These are phyloP conservation scores for Alternaria triticimaculans DNA, from an alignment of 2,329 filamentous ascomycete species.

Conservation along the genomic window DNA sequence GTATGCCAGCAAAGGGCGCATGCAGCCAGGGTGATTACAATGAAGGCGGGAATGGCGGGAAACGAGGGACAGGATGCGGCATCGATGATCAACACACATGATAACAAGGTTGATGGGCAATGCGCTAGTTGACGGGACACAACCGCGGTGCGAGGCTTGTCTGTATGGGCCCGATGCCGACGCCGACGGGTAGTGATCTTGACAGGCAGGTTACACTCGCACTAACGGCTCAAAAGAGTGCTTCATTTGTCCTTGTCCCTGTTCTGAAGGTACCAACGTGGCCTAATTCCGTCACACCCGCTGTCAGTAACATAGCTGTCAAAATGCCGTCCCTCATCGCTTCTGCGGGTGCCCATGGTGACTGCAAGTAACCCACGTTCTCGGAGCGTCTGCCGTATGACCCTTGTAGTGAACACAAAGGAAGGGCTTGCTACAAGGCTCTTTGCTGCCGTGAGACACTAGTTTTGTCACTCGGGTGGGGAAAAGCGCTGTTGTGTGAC, in stretches of 20 bases:
- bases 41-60: slow-evolving; percentile 39
- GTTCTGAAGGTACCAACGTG: slow-evolving; percentile 29
- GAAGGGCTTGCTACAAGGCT: slow-evolving; percentile 28
- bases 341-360: slow-evolving; percentile 33
- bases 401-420: slow-evolving; percentile 20
- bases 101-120: slow-evolving; percentile 24
- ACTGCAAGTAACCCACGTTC: slow-evolving; percentile 41
- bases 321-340: slow-evolving; percentile 36
- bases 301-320: slow-evolving; percentile 44
- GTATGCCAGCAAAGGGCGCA: slow-evolving; percentile 26
- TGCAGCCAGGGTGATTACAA: slow-evolving; percentile 16
- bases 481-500: slow-evolving; percentile 31
- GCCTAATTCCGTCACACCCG: slow-evolving; percentile 38
- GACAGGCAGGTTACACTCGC: slow-evolving; percentile 38
- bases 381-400: slow-evolving; percentile 23
- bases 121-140: slow-evolving; percentile 34
- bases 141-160: slow-evolving; percentile 23
- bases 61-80: slow-evolving; percentile 37
- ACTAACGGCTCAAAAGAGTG: slow-evolving; percentile 19
- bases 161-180: slow-evolving; percentile 20
- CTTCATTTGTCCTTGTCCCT: slow-evolving; percentile 16
- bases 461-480: slow-evolving; percentile 38
- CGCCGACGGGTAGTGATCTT: slow-evolving; percentile 33
- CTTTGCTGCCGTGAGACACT: slow-evolving; percentile 35
- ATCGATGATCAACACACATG: slow-evolving; percentile 28